phyloP scores from a whole-genome alignment of 495 filamentous ascomycete species.

The Elaphomyces granulatus region DNA sequence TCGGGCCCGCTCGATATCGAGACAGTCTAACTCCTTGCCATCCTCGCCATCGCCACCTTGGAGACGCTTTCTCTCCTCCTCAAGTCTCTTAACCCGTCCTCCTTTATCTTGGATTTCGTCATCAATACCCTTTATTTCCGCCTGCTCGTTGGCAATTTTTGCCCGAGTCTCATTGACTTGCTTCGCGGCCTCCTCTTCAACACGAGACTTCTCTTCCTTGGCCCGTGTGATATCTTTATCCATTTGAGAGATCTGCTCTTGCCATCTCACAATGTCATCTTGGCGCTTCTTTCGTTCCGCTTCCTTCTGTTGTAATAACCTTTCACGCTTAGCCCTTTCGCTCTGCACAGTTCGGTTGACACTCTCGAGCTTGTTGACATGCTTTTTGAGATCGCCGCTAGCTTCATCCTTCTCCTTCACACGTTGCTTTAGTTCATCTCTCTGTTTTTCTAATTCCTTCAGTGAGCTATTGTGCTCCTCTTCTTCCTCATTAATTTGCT shows the following conservation, averaged over 20 bases:
- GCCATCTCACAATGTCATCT: slow-evolving; percentile 45
- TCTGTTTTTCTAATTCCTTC: slow-evolving; percentile 42
- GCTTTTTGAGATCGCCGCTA: slow-evolving; percentile 64
- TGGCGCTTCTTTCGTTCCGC: slow-evolving; percentile 46
- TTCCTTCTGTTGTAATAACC: slow-evolving; percentile 45
- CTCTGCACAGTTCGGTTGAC: slow-evolving; percentile 73
- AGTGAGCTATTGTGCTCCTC: slow-evolving; percentile 58
- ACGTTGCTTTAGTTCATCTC: slow-evolving; percentile 57
- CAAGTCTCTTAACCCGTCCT: slow-evolving; percentile 45
- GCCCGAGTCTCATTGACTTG: slow-evolving; percentile 36
- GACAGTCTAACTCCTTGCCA: slow-evolving; percentile 33
- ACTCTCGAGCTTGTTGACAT: slow-evolving; percentile 67
- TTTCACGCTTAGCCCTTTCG: slow-evolving; percentile 63
- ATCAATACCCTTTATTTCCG: slow-evolving; percentile 41
- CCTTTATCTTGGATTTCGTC: slow-evolving; percentile 49
- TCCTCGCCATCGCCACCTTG: slow-evolving; percentile 35
- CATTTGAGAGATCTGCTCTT: slow-evolving; percentile 38
- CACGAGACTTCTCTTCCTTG: slow-evolving; percentile 29
- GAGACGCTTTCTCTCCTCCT: slow-evolving; percentile 39
- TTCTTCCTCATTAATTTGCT: slow-evolving; percentile 44
- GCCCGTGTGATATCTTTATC: slow-evolving; percentile 31
- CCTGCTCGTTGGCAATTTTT: slow-evolving; percentile 37
- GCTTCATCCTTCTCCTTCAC: slow-evolving; percentile 77
- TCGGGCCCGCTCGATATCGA: slow-evolving; percentile 43
- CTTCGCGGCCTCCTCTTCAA: slow-evolving; percentile 30